These are phyloP conservation scores for Pugionium dolabratum DNA, from an alignment of 345 rosid genomes.

Conservation along the genomic window DNA sequence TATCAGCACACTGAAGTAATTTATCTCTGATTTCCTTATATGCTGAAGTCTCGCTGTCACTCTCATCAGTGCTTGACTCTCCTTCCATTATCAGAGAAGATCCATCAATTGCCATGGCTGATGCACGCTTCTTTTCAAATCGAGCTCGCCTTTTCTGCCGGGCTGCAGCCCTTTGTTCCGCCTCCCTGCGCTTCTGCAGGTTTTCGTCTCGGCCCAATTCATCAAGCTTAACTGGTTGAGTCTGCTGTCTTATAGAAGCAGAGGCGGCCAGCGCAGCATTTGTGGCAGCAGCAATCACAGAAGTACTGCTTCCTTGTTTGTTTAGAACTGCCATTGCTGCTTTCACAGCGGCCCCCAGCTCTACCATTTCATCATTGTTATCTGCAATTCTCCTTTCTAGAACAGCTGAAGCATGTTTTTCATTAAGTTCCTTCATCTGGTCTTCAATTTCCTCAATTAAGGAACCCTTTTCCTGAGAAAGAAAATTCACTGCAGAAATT, in stretches of 20 bases:
- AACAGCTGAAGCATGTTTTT: conserved; percentile 67
- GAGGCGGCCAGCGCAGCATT: conserved; percentile 80
- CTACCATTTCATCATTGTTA: conserved; percentile 81
- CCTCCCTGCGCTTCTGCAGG: conserved; percentile 82
- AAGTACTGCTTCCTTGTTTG: conserved; percentile 61
- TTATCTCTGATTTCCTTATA: conserved; percentile 65
- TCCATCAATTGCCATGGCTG: conserved; percentile 66
- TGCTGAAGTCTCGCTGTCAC: conserved; percentile 83
- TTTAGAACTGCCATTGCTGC: conserved; percentile 69
- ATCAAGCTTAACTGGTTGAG: conserved; percentile 73
- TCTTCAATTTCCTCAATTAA: conserved; percentile 87
- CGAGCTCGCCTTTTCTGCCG: conserved; percentile 67
- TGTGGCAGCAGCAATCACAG: conserved; percentile 63
- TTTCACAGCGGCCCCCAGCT: conserved; percentile 78
- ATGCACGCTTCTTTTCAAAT: conserved; percentile 68
- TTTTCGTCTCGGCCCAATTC: conserved; percentile 94
- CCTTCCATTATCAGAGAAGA: conserved; percentile 76
- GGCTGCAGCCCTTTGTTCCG: conserved; percentile 79
- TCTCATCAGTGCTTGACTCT: conserved; percentile 97
- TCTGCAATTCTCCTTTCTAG: conserved; percentile 84
- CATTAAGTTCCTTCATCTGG: conserved; percentile 78
- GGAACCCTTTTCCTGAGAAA: conserved; percentile 76
- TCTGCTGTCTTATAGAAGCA: conserved; percentile 60
- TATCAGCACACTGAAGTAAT: conserved; percentile 73
- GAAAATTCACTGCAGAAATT: conserved; percentile 15